Base-by-base conservation (phyloP, 2,329 filamentous ascomycete species). In the Colletotrichum sidae region DNA sequence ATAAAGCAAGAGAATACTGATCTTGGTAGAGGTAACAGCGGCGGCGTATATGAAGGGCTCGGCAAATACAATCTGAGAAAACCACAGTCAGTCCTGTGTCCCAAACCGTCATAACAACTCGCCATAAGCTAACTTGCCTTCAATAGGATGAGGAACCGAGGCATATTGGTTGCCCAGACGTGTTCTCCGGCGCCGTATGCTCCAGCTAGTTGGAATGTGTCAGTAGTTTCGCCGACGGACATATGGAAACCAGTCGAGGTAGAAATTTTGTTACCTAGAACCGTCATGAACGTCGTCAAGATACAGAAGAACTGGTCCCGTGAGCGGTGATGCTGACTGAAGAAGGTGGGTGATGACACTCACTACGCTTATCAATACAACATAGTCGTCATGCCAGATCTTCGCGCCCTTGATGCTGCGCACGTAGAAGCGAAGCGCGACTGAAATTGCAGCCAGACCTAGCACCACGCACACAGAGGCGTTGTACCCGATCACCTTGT, bases 1-100 rank as follows among this genome's bases (percentile, higher is more conserved):
- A 25, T 68, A 67, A 15, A 63, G 57, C 3, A 61, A 50, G 1
- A 67, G 66, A 11, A 68, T 68, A 17, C 58, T 67, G 7, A 62
- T 41, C 45, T 68, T 67, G 11, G 58, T 68, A 10, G 62, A 55
- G 1, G 63, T 61, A 2, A 61, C 54, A 3, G 66, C 57, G 4
- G 55, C 57, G 2, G 58, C 66, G 45, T 68, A 68, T 2, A 68
- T 33, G 11, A 55, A 68, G 2, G 63, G 51, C 8, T 68, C 65
- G 8, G 44, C 42, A 33, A 57, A 63, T 2, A 68, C 54, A n/a
- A 67, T 67, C 66, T 68, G 33, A 2, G 13, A 2, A 34, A 6
- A 44, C 13, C 13, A 33, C 10, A 39, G 25, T 12, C 15, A n/a
- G 11, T 13, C 33, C 17, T 3, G 15, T 49, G 33, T 49, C 17